Evolutionary conservation across 2,329 filamentous ascomycete genomes (phyloP), one percentile per base, ranked within the genome.

Genomic region (Myotisia sp.): DNA sequence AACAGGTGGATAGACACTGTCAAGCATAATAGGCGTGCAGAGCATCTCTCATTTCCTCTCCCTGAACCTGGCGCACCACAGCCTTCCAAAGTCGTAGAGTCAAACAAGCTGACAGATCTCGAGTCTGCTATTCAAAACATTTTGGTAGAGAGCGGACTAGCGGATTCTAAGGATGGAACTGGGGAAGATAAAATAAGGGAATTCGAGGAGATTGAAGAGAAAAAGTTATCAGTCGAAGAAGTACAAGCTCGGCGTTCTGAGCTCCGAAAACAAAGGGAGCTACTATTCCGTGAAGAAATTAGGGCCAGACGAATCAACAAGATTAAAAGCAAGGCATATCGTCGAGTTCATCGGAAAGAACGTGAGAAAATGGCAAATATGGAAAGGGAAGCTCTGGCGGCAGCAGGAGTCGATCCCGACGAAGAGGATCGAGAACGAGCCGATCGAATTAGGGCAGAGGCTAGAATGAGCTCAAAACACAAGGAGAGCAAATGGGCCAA

Each of bases 241-340:
- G 72, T 83, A 17, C 71, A 77, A 52, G 78, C 77, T 30, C 68
- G 82, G 16, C 69, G 77, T 37, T 74, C 77, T 30, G 75, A 86
- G 50, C 70, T 87, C 37, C 76, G 90, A 8, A 76, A 76, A 54
- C 76, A 82, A 42, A 71, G 90, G 45, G 87, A 95, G 48, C 62
- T 93, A 5, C 70, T 87, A 44, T 93, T 92, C 47, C 72, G 86
- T 7, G 87, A 95, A 58, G 79, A 92, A 50, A 77, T 85, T 27
- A 79, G 85, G 37, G 74, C 85, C 5, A 92, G 86, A 60, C 78
- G 90, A 16, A 84, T 98, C 60, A 93, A 94, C 63, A 95, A 95
- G 65, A 98, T 98, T 63, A 98, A 98, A 68, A 92, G 82, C 54
- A 98, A 94, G 57, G 74, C 85, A 0, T 98, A 92, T 54, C 81